Evolutionary conservation across 2,329 filamentous ascomycete species (phyloP).

Genomic region (Fusarium sp.): DNA sequence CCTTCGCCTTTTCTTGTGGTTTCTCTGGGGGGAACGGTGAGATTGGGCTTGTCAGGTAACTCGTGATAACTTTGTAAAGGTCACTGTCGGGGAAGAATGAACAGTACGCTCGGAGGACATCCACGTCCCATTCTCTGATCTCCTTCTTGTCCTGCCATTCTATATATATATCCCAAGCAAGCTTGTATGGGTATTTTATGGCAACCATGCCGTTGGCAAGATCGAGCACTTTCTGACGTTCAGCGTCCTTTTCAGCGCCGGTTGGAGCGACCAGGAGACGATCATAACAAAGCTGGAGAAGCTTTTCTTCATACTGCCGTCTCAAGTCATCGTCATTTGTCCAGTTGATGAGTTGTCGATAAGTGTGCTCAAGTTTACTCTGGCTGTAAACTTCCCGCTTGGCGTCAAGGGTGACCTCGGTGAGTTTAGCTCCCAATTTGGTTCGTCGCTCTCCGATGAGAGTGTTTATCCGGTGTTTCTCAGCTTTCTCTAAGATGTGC

Average conservation of each 20-base stretch:
- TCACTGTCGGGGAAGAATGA: slow-evolving; percentile 85
- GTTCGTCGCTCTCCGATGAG: slow-evolving; percentile 90
- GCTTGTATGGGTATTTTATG: slow-evolving; percentile 86
- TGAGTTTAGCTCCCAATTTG: slow-evolving; percentile 82
- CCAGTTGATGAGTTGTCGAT: slow-evolving; percentile 89
- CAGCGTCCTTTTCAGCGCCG: slow-evolving; percentile 70
- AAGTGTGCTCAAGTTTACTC: slow-evolving; percentile 82
- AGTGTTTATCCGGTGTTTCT: slow-evolving; percentile 87
- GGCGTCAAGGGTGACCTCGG: slow-evolving; percentile 84
- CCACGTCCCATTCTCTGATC: slow-evolving; percentile 78
- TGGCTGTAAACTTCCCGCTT: slow-evolving; percentile 81
- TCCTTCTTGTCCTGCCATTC: slow-evolving; percentile 86
- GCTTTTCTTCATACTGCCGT: slow-evolving; percentile 87
- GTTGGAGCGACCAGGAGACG: slow-evolving; percentile 72
- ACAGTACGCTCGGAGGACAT: slow-evolving; percentile 81
- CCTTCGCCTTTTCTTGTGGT: slow-evolving; percentile 33
- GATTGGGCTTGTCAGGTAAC: slow-evolving; percentile 81
- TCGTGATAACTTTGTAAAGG: slow-evolving; percentile 80
- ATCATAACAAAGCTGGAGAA: slow-evolving; percentile 83
- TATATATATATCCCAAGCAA: slow-evolving; percentile 90
- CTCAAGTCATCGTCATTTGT: slow-evolving; percentile 84
- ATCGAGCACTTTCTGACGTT: slow-evolving; percentile 76
- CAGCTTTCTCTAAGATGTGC: slow-evolving; percentile 83
- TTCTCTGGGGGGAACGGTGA: slow-evolving; percentile 75
- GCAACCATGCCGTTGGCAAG: slow-evolving; percentile 93